Percentiles rank a stretch among this genome's conserved stretches.
phyloP scores from a whole-genome alignment of 371 early-diverging fungal genomes.

The Conidiobolus coronatus region DNA sequence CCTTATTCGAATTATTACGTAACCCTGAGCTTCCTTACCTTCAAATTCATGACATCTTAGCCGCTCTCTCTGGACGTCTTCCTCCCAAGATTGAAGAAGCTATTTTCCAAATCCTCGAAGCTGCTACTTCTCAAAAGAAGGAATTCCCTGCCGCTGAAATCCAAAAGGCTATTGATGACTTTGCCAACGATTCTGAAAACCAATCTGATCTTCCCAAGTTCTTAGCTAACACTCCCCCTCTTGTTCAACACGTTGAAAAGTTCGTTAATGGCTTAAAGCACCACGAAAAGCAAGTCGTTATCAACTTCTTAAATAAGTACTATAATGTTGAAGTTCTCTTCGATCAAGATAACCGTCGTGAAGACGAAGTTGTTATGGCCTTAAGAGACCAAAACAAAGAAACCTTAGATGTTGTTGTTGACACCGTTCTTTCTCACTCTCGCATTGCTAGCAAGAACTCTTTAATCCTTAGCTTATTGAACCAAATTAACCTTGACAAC shows the following conservation, averaged over 20 bases:
- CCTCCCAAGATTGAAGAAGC: slow-evolving; percentile 44
- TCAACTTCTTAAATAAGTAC: slow-evolving; percentile 57
- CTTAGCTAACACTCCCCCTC: slow-evolving; percentile 30
- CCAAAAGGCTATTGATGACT: slow-evolving; percentile 30
- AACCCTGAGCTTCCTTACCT: slow-evolving; percentile 67
- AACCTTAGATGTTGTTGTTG: slow-evolving; percentile 48
- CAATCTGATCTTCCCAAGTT: slow-evolving; percentile 40
- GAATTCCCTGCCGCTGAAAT: slow-evolving; percentile 59
- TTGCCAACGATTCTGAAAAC: slow-evolving; percentile 21
- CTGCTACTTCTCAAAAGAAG: slow-evolving; percentile 13
- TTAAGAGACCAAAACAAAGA: slow-evolving; percentile 71
- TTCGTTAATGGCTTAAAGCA: slow-evolving; percentile 52
- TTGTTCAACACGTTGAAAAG: slow-evolving; percentile 34
- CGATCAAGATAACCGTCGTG: slow-evolving; percentile 33
- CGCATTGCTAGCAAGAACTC: slow-evolving; percentile 60
- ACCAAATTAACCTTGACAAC: slow-evolving; percentile 37
- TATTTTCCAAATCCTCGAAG: slow-evolving; percentile 19
- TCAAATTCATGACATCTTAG: slow-evolving; percentile 57
- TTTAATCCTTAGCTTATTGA: slow-evolving; percentile 49
- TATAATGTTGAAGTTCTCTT: slow-evolving; percentile 68
- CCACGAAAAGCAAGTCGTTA: slow-evolving; percentile 48
- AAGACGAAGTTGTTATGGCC: slow-evolving; percentile 64
- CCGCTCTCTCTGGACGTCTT: slow-evolving; percentile 68
- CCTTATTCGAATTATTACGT: slow-evolving; percentile 45
- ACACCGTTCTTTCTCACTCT: slow-evolving; percentile 59